Evolutionary conservation across 2,329 filamentous ascomycete genomes (phyloP), one percentile per base, ranked within the genome.

Genomic region (Pezicula neosporulosa): DNA sequence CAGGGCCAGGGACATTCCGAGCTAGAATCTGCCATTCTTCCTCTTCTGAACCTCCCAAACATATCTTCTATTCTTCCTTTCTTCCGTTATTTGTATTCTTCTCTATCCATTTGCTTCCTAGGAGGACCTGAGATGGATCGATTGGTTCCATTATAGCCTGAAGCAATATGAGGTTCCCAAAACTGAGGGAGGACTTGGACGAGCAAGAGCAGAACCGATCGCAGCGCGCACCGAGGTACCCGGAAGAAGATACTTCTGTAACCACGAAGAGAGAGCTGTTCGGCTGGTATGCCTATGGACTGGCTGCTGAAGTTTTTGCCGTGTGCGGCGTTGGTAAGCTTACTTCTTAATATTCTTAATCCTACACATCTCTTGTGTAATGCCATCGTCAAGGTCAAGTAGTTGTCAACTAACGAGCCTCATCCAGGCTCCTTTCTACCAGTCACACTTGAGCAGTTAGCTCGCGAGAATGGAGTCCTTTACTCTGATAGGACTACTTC

Each of bases 251-350:
- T 68, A 87, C 83, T 18, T 82, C 91, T 21, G 82, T 87, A 42
- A 97, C 94, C 6, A 96, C 88, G 66, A 73, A 74, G 59, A 91
- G 87, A 69, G 94, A 99, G 77, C 79, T 97, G 56, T 77, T 85
- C 41, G 94, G 93, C 57, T 99, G 94, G 86, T 97, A 97, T 72
- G 86, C 87, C 66, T 97, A 97, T 74, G 88, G 89, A 38, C 96
- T 96, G 77, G 93, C 94, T 18, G 90, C 92, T 36, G 94, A 99
- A 73, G 92, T 94, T 45, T 97, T 97, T 68, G 90, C 94, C 15
- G 89, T 97, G 49, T 97, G 93, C 69, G 92, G 84, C 18, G 81
- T 89, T 66, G 85, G 92, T 89, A 70, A 63, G 83, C 72, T 42
- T 6, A 39, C 12, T 41, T 50, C 6, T 43, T 41, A 38, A 24